Base-by-base conservation (phyloP, 1,284 basidiomycete species). In the Clitocybe nebularis region DNA sequence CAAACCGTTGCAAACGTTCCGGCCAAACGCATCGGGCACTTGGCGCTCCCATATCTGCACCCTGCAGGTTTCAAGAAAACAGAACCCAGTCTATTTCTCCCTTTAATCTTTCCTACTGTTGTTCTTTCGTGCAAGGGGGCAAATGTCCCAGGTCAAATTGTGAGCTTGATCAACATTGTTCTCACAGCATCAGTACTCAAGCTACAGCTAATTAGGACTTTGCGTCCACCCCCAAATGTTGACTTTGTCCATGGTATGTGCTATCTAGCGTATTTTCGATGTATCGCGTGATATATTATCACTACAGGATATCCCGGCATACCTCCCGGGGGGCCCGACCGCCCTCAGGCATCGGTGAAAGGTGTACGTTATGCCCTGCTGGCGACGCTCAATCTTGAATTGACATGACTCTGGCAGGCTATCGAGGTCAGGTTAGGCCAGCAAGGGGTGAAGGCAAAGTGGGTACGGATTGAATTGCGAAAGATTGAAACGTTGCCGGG, bases 401-500 rank as follows among this genome's bases (percentile, higher is more conserved):
- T 43, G 19, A 46, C 28, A 6, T 36, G 21, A 22, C 33, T 11
- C 25, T 46, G 38, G 2, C 53, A 89, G 87, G 80, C 85, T n/a
- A 75, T 93, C 46, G 90, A 93, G 63, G 75, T 93, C 5, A 80
- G 90, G 24, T 71, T 83, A 14, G 81, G 79, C 7, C 68, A 73
- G 3, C 70, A 78, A 50, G 84, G 85, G n/a, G 78, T 88, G 56
- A 93, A 91, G 69, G 88, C 88, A 17, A 90, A 91, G 65, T 93
- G 87, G 82, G 82, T 94, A 20, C 80, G 85, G 50, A 81, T 93
- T 47, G 89, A 93, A 65, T 72, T 93, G 56, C 79, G 87, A 54
- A 92, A 91, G 68, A 79, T 91, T 32, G 91, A 94, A 64, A 82
- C 77, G 1, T 70, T 90, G 34, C 87, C 88, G 1, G 79, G 79